A percentile compares a stretch with the other conserved stretches of the same genome.
These are phyloP conservation scores for Cardamine occulta DNA, from an alignment of 345 rosid species.

Conservation along the genomic window DNA sequence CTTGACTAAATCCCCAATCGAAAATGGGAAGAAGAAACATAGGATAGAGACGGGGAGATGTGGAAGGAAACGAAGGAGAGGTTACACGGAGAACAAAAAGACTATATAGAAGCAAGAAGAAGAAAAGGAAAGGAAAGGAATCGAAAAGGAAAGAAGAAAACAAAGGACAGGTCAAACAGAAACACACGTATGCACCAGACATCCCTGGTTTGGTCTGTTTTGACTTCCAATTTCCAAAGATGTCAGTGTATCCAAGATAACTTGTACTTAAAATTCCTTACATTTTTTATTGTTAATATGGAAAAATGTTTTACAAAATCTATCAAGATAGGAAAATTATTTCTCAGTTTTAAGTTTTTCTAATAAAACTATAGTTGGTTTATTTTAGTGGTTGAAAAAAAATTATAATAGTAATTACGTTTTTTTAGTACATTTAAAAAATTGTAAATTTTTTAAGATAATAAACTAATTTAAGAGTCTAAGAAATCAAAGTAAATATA, in stretches of 20 bases:
- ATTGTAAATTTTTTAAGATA: too few species aligned
- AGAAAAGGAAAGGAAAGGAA: conserved; percentile 7
- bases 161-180: conserved; percentile 29
- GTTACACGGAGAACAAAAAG: neutral
- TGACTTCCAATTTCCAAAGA: neutral
- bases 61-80: neutral
- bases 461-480: too few species aligned
- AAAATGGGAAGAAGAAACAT: conserved; percentile 31
- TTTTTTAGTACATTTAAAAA: too few species aligned
- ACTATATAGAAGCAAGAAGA: neutral
- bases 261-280: neutral
- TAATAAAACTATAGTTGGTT: too few species aligned
- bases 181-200: conserved; percentile 35
- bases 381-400: too few species aligned
- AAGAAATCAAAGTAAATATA: too few species aligned
- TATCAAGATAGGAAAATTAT: neutral
- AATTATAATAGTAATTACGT: neutral
- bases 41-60: conserved; percentile 6
- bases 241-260: neutral
- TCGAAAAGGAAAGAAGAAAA: neutral
- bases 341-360: neutral
- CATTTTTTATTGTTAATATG: neutral
- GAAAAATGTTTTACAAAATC: neutral
- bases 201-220: conserved; percentile 18
- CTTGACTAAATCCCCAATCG: neutral